Evolutionary conservation across 192 early-diverging fungal species (phyloP).

Genomic region (Backusella macrospora): DNA sequence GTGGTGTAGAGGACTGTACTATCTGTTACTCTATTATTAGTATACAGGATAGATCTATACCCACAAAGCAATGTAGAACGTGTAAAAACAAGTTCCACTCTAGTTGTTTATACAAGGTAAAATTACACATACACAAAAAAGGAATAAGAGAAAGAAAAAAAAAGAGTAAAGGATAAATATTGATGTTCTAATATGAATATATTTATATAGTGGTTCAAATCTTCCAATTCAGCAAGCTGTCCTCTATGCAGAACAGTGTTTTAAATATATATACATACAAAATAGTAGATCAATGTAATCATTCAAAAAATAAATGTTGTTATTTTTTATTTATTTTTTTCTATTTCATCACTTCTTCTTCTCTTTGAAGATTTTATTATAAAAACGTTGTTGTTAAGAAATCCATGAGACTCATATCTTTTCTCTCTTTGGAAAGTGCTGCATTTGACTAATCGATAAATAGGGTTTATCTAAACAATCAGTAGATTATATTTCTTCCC

Average conservation of each 20-base stretch:
- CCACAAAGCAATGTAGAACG: constrained; percentile 86
- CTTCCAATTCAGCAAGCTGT: constrained; percentile 63
- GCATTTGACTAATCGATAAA: too few relatives aligned
- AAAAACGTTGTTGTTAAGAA: too few relatives aligned
- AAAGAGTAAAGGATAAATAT: neutral
- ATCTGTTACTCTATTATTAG: constrained; percentile 98
- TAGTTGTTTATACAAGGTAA: constrained; percentile 86
- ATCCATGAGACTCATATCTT: too few relatives aligned
- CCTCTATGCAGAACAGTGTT: constrained; percentile 61
- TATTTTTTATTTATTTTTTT: neutral
- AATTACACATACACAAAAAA: neutral
- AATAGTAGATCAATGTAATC: constrained; percentile 7
- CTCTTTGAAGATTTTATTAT: too few relatives aligned
- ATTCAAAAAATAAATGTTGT: neutral
- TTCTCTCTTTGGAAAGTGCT: too few relatives aligned
- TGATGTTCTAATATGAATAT: neutral
- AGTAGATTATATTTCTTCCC: too few relatives aligned
- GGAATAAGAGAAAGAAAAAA: too few relatives aligned
- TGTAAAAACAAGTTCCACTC: constrained; percentile 97
- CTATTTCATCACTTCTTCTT: too few relatives aligned
- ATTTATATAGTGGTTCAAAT: constrained; percentile 56
- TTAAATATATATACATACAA: constrained; percentile 23
- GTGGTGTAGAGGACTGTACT: constrained; percentile 96
- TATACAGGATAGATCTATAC: constrained; percentile 81
- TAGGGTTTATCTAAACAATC: too few relatives aligned